Base-by-base conservation (phyloP, 164 flowering plant species). In the Taxillus chinensis region DNA sequence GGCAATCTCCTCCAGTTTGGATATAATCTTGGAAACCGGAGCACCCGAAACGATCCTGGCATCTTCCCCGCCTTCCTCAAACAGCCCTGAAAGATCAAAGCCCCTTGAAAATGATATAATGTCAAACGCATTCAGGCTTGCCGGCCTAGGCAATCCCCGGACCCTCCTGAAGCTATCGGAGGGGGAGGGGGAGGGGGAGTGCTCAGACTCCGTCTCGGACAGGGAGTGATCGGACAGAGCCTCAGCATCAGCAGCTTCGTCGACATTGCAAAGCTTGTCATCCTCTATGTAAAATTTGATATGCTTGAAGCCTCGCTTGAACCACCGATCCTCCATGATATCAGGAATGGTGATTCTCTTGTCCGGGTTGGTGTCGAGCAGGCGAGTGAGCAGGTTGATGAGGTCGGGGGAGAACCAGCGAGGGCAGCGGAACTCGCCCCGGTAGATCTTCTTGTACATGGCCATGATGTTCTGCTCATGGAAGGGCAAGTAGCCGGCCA, bases 1-100 rank as follows among this genome's bases (percentile, higher is more conserved):
- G 0, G 96, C 98, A 58, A 91, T 86, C 73, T 86, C 95, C 78
- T 87, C 96, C 77, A 92, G 67, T 66, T 86, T 92, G 5, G 92
- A 79, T 64, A 89, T 76, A 40, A 89, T 86, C 67, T 63, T 78
- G 0, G 90, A 67, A 9, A 87, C 86, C 0, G 95, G 87, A 0
- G 85, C 96, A 37, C 84, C 83, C 0, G 95, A 80, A 12, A 87
- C 79, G 55, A 87, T 78, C 70, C 98, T 78, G 10, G 85, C 49
- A 8, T 82, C 90, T 5, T 78, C 92, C 3, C 83, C 84, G 41
- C 77, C 81, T 5, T 83, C 95, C 54, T 82, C 89, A 45, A 85
- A 85, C 68, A 83, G 67, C 5, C 90, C 87, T 0, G 91, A 82
- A 3, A 87, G 57, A 72, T 83, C 79, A 55, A 84, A 84, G 3